Evolutionary conservation across 768 basidiomycete species (phyloP).

Genomic region (Clathrus columnatus): DNA sequence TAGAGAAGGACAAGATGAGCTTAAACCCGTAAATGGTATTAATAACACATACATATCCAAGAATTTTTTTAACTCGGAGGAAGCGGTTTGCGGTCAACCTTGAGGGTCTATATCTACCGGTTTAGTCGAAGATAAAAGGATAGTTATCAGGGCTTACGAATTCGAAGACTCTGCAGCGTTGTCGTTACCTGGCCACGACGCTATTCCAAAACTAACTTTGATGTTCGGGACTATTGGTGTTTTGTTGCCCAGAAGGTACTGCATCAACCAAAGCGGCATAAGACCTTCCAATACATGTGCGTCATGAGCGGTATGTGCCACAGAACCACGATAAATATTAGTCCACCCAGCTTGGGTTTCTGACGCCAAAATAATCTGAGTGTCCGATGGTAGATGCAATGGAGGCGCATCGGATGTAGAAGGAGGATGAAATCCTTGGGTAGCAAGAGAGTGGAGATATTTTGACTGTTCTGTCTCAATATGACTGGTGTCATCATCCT

Average conservation of each 20-base stretch:
- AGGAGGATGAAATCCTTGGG: conserved; percentile 45
- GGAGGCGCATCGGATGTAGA: conserved; percentile 63
- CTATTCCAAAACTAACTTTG: conserved; percentile 85
- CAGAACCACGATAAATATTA: conserved; percentile 66
- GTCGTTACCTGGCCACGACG: conserved; percentile 59
- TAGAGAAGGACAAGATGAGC: background rate
- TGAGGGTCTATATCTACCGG: conserved; percentile 50
- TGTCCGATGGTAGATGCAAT: conserved; percentile 47
- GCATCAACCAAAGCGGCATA: conserved; percentile 83
- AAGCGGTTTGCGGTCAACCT: conserved; percentile 85
- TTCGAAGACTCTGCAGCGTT: conserved; percentile 35
- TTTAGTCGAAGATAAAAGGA: conserved; percentile 23
- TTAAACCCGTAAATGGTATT: conserved; percentile 6
- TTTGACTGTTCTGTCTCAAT: conserved; percentile 6
- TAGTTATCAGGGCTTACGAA: conserved; percentile 77
- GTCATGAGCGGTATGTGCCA: conserved; percentile 49
- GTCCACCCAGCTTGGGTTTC: conserved; percentile 65
- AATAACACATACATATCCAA: conserved; percentile 49
- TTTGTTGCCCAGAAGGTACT: conserved; percentile 72
- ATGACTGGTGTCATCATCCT: background rate
- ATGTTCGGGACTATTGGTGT: conserved; percentile 40
- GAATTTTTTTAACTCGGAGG: conserved; percentile 78
- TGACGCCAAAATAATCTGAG: conserved; percentile 71
- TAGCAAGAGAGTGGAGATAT: conserved; percentile 23
- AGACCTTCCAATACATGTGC: conserved; percentile 53